phyloP scores from a whole-genome alignment of 2,329 filamentous ascomycete genomes.

The Ascochyta rabiei region DNA sequence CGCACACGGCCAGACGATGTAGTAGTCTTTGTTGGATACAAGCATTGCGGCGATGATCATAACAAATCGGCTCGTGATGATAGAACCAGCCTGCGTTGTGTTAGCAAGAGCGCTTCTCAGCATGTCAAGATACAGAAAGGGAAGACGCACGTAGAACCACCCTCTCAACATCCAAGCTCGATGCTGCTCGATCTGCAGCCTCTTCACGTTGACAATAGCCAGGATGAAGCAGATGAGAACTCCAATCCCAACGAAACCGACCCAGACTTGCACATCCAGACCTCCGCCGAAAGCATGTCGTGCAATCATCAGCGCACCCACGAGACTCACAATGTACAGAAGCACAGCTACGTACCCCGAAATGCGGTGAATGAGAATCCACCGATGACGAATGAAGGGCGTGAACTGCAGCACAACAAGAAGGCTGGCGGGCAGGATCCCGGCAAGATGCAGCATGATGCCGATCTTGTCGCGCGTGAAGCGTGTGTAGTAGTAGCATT shows the following conservation, averaged over 20 bases:
- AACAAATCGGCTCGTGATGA: slow-evolving; percentile 61
- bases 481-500: slow-evolving; percentile 53
- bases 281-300: slow-evolving; percentile 61
- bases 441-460: slow-evolving; percentile 52
- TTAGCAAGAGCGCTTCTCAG: neutral
- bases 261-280: slow-evolving; percentile 55
- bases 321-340: slow-evolving; percentile 55
- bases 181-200: slow-evolving; percentile 59
- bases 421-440: slow-evolving; percentile 49
- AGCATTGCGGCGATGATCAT: slow-evolving; percentile 54
- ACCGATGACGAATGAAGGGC: slow-evolving; percentile 54
- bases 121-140: no score
- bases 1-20: slow-evolving; percentile 53
- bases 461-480: slow-evolving; percentile 44
- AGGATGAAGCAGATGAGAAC: slow-evolving; percentile 54
- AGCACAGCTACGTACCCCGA: slow-evolving; percentile 63
- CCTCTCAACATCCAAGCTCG: slow-evolving; percentile 39
- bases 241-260: slow-evolving; percentile 54
- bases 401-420: slow-evolving; percentile 53
- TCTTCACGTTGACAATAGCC: slow-evolving; percentile 63
- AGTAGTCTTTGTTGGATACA: slow-evolving; percentile 43
- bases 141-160: slow-evolving; percentile 35
- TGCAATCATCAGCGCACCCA: slow-evolving; percentile 61
- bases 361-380: slow-evolving; percentile 63
- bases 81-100: slow-evolving; percentile 51